A percentile compares a stretch with the other conserved stretches of the same genome.
phyloP scores from a whole-genome alignment of 129 eudicot genomes.

The Gnaphalium uliginosum region DNA sequence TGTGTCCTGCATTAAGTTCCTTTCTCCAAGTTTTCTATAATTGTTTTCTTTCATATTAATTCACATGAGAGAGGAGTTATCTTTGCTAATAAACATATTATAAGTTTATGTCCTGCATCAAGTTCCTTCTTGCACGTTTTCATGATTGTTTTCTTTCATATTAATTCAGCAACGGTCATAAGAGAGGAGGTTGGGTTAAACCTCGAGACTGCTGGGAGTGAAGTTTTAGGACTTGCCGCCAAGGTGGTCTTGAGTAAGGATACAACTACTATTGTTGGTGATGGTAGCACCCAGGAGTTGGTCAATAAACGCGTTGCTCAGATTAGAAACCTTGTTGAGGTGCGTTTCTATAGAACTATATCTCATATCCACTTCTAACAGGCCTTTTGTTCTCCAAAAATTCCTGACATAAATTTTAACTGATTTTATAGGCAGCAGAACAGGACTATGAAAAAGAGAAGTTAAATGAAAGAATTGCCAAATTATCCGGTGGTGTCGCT shows the following conservation, averaged over 20 bases:
- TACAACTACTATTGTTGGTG: conserved; percentile 73
- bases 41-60: background rate
- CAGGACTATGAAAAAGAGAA: conserved; percentile 67
- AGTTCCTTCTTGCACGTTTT: background rate
- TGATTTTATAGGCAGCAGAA: conserved; percentile 55
- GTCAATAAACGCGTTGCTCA: conserved; percentile 59
- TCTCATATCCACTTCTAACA: background rate
- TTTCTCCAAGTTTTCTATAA: background rate
- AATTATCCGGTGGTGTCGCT: conserved; percentile 77
- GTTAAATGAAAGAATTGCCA: conserved; percentile 76
- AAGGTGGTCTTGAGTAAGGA: conserved; percentile 72
- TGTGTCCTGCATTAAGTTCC: conserved; percentile 1
- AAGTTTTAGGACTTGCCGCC: conserved; percentile 72
- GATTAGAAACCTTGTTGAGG: conserved; percentile 70
- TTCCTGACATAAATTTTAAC: background rate
- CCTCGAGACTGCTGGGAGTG: conserved; percentile 58
- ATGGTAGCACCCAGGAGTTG: conserved; percentile 73
- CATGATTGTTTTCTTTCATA: background rate
- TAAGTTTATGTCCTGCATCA: background rate
- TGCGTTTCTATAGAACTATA: background rate
- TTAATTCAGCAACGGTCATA: conserved; percentile 56
- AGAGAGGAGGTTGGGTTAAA: conserved; percentile 76
- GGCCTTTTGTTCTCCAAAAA: background rate
- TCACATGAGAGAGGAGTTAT: conserved; percentile 72
- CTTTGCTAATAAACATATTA: background rate